Conservation (phyloP, 495 filamentous ascomycete species). For the Penicillium antarcticum region DNA sequence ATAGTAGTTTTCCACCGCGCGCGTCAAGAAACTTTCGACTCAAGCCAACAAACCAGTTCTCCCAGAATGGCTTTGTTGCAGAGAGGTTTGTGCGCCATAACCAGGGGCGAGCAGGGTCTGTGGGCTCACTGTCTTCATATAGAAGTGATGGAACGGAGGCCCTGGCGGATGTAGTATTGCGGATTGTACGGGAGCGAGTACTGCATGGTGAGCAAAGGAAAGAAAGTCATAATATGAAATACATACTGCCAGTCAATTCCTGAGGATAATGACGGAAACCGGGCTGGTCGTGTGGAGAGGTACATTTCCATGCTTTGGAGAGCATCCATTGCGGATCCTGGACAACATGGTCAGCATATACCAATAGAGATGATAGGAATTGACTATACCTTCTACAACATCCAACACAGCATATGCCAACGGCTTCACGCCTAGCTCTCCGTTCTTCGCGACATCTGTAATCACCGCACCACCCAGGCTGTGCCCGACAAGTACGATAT, state of each 20-base stretch:
- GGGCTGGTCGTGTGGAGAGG: conserved; percentile 74
- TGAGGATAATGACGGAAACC: conserved; percentile 69
- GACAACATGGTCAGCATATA: background rate
- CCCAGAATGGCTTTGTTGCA: conserved; percentile 87
- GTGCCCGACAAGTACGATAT: conserved; percentile 85
- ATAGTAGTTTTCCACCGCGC: conserved; percentile 80
- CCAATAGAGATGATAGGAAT: background rate
- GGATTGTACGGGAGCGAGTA: conserved; percentile 81
- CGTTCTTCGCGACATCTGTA: conserved; percentile 71
- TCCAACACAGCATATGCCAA: conserved; percentile 90
- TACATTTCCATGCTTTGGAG: conserved; percentile 91
- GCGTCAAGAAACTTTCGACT: conserved; percentile 84
- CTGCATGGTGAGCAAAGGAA: conserved; percentile 25
- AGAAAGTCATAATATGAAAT: background rate
- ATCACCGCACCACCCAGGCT: conserved; percentile 94
- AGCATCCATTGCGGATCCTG: conserved; percentile 80
- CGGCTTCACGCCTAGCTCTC: conserved; percentile 60
- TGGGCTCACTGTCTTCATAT: conserved; percentile 36
- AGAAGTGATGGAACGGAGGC: conserved; percentile 86
- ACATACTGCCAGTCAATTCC: conserved; percentile 91
- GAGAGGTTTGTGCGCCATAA: conserved; percentile 84
- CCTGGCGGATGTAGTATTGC: conserved; percentile 74
- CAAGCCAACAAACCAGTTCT: conserved; percentile 86
- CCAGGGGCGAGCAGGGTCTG: conserved; percentile 51
- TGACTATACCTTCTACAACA: conserved; percentile 77